These are phyloP conservation scores for Dictyophora rubrovolvata DNA, from an alignment of 768 basidiomycete species.

Conservation along the genomic window DNA sequence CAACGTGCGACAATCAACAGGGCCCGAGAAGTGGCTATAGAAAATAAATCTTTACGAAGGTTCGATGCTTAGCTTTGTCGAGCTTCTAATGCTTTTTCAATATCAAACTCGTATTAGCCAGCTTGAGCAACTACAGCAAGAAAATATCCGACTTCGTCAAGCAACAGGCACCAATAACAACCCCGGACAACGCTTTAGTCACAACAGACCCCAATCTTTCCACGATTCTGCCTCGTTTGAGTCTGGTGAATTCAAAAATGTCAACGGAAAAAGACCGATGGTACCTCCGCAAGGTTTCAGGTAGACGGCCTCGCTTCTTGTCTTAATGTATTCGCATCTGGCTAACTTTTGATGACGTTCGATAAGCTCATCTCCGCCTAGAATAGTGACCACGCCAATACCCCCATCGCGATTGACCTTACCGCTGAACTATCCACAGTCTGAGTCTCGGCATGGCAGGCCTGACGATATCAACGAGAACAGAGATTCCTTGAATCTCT, in stretches of 20 bases:
- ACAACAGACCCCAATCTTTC: background rate
- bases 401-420: conserved; percentile 61
- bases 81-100: background rate
- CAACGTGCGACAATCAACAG: conserved; percentile 43
- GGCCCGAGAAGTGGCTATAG: conserved; percentile 38
- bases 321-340: conserved; percentile 9
- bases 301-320: background rate
- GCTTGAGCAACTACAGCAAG: conserved; percentile 4
- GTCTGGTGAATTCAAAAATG: conserved; percentile 34
- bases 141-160: background rate
- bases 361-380: conserved; percentile 37
- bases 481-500: conserved; percentile 23
- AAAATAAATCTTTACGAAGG: conserved; percentile 46
- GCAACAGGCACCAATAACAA: conserved; percentile 1
- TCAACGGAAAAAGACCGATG: conserved; percentile 60
- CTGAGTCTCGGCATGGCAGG: conserved; percentile 27
- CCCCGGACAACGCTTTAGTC: background rate
- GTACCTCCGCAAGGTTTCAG: conserved; percentile 24
- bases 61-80: conserved; percentile 17
- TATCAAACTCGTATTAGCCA: background rate
- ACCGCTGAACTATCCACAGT: conserved; percentile 47
- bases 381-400: conserved; percentile 41
- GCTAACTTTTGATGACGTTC: background rate
- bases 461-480: background rate
- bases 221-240: conserved; percentile 10